These are phyloP conservation scores for Ceriops tagal DNA, from an alignment of 345 rosid genomes.

Conservation along the genomic window DNA sequence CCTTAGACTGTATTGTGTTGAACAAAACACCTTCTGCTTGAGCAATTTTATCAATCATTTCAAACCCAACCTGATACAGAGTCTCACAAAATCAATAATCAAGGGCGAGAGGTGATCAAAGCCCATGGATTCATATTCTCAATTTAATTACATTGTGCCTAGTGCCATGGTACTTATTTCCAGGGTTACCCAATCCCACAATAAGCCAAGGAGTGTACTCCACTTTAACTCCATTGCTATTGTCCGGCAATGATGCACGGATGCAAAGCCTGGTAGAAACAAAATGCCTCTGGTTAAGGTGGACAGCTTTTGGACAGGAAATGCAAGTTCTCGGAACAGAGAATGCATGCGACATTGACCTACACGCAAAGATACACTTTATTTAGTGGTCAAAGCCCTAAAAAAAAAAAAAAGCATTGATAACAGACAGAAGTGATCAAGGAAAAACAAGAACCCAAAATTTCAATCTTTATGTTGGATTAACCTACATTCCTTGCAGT, in stretches of 20 bases:
- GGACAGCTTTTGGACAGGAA: conserved; percentile 29
- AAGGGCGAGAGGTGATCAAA: background rate
- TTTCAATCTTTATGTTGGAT: no score
- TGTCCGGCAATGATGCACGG: conserved; percentile 41
- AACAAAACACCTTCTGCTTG: conserved; percentile 52
- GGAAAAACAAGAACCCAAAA: background rate
- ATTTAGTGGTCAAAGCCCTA: background rate
- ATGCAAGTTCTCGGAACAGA: conserved; percentile 46
- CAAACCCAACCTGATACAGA: conserved; percentile 75
- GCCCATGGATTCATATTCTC: background rate
- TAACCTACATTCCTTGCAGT: no score
- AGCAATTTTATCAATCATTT: conserved; percentile 74
- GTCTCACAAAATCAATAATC: conserved; percentile 14
- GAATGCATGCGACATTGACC: conserved; percentile 64
- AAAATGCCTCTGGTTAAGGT: conserved; percentile 26
- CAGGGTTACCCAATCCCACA: conserved; percentile 95
- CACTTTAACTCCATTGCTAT: conserved; percentile 41
- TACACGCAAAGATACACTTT: conserved; percentile 9
- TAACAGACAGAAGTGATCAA: background rate
- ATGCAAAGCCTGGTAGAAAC: conserved; percentile 36
- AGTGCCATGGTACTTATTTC: conserved; percentile 88
- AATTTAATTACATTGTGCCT: conserved; percentile 73
- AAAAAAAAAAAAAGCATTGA: no score
- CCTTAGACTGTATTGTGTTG: conserved; percentile 87
- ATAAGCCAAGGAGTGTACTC: conserved; percentile 93